Evolutionary conservation across 2,329 filamentous ascomycete genomes (phyloP), one percentile per base, ranked within the genome.

Genomic region (Arachnomyces sp.): DNA sequence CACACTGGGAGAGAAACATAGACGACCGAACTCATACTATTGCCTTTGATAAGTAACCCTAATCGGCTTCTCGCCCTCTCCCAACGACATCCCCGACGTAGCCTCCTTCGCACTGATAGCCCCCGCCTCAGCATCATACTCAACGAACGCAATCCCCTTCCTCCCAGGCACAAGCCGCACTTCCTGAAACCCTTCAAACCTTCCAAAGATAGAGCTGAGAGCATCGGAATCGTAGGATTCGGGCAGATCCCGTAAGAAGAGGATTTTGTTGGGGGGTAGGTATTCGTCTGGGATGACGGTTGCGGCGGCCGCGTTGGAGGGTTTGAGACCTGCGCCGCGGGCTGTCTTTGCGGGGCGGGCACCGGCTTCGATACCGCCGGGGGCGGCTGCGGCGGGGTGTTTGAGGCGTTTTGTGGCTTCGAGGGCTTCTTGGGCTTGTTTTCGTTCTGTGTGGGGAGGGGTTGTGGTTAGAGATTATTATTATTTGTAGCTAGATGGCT

Each of bases 21-120:
- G 20, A 9, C 5, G 20, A 2, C 20, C 20, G 9, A 25, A 9
- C 20, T 9, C 20, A 25, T 9, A 39, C 61, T 73, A 94, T 70
- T 94, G 85, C 57, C 89, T 76, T 69, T 96, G 92, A 73, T 94
- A 98, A 11, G 92, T 95, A 49, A 98, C 89, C 68, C 92, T 93
- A 63, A 98, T 86, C 6, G 79, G 72, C 66, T 87, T 85, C 50
- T 76, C 76, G 34, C 79, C 79, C 13, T 79, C 79, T 39, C 82
- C 84, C 51, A 98, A 69, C 16, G 77, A 71, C 78, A 92, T 89
- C 15, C 87, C 87, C 9, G 85, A 82, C 25, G 87, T 94, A 48
- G 82, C 87, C 71, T 96, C 90, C 73, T 94, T 96, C 13, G 92
- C 92, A 40, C 80, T 82, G 54, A 94, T 94, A 18, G 92, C 89